A percentile compares a stretch with the other conserved stretches of the same genome.
Evolutionary conservation across 805 yeast genomes (phyloP).

Genomic region (Ogataea ganodermae): DNA sequence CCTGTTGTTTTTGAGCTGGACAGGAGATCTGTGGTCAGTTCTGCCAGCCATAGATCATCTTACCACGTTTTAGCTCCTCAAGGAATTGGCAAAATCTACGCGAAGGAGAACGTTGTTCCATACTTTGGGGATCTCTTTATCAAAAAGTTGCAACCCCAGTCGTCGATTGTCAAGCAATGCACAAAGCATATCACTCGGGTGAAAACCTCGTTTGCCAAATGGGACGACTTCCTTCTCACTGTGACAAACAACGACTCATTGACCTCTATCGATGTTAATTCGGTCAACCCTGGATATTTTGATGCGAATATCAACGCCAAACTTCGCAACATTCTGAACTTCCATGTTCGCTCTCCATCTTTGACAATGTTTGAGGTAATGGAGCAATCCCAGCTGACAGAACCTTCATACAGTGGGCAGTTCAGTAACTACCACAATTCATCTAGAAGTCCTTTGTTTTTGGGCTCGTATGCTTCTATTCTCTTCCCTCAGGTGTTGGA

Average conservation of each 20-base stretch:
- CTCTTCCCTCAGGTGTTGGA: slow-evolving; percentile 61
- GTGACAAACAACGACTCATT: slow-evolving; percentile 46
- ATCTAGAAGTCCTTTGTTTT: slow-evolving; percentile 56
- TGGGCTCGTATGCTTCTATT: slow-evolving; percentile 66
- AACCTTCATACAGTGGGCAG: slow-evolving; percentile 56
- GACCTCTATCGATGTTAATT: slow-evolving; percentile 4
- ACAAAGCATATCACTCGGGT: slow-evolving; percentile 69
- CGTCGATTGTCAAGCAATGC: slow-evolving; percentile 47
- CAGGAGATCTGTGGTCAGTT: slow-evolving; percentile 63
- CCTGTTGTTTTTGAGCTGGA: slow-evolving; percentile 90
- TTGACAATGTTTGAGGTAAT: slow-evolving; percentile 55
- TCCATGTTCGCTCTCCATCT: slow-evolving; percentile 42
- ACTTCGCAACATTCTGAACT: slow-evolving; percentile 44
- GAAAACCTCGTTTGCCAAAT: slow-evolving; percentile 71
- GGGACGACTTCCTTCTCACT: slow-evolving; percentile 70
- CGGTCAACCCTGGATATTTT: slow-evolving; percentile 3
- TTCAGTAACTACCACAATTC: slow-evolving; percentile 44
- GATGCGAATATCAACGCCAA: slow-evolving; percentile 15
- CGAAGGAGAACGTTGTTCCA: slow-evolving; percentile 80
- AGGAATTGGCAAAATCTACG: slow-evolving; percentile 75
- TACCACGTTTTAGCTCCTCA: slow-evolving; percentile 83
- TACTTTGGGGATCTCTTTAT: slow-evolving; percentile 86
- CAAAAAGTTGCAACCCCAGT: slow-evolving; percentile 39
- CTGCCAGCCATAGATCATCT: slow-evolving; percentile 57
- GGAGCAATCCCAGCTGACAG: slow-evolving; percentile 62